phyloP scores from a whole-genome alignment of 2,329 filamentous ascomycete genomes.

The Verticillium dahliae region DNA sequence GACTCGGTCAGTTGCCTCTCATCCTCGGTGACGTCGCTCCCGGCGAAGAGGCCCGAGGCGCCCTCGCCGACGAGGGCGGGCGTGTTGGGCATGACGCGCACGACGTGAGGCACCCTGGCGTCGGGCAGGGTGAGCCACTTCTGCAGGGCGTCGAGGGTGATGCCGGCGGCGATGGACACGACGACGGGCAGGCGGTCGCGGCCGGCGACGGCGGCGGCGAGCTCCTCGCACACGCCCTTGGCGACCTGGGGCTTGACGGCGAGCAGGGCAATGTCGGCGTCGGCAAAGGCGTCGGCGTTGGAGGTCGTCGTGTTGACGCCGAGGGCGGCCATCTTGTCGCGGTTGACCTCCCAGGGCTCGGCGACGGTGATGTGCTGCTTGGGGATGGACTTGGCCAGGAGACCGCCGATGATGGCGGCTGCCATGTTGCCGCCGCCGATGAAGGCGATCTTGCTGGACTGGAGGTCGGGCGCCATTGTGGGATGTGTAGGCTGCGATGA shows the following conservation, averaged over 20 bases:
- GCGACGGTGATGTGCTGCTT: constrained; percentile 39
- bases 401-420: constrained; percentile 43
- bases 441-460: constrained; percentile 7
- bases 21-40: constrained; percentile 29
- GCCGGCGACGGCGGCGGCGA: constrained; percentile 26
- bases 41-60: constrained; percentile 39
- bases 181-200: constrained; percentile 31
- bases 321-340: constrained; percentile 36
- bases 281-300: constrained; percentile 35
- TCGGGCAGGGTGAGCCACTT: constrained; percentile 32
- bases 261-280: constrained; percentile 40
- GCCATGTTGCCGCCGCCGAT: constrained; percentile 44
- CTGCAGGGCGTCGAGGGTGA: constrained; percentile 35
- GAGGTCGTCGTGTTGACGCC: constrained; percentile 39
- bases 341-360: constrained; percentile 47
- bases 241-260: constrained; percentile 46
- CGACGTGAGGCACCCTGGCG: constrained; percentile 32
- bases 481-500: neutral
- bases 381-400: constrained; percentile 33
- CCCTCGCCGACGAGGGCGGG: constrained; percentile 44
- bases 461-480: constrained; percentile 6
- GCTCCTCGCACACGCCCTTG: constrained; percentile 38
- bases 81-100: constrained; percentile 49
- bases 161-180: constrained; percentile 42
- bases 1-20: constrained; percentile 35